Evolutionary conservation across 768 basidiomycete species (phyloP).

Genomic region (Clavaria fumosa): DNA sequence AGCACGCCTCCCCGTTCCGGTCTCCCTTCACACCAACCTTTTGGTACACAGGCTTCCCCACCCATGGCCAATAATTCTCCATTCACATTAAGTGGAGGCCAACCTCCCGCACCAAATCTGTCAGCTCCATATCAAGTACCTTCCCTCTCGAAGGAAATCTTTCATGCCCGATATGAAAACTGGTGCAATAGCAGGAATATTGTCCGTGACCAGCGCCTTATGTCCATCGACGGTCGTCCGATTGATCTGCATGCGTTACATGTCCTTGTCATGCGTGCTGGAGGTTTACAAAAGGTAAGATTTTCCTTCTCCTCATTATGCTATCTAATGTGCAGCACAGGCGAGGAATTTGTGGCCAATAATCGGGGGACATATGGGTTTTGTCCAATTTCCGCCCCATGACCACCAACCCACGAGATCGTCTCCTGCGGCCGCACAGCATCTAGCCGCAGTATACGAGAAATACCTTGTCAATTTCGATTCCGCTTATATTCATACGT

Average conservation of each 20-base stretch:
- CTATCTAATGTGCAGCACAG: conserved; percentile 26
- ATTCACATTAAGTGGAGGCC: conserved; percentile 6
- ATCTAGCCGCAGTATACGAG: conserved; percentile 44
- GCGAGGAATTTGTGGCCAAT: conserved; percentile 43
- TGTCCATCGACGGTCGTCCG: conserved; percentile 34
- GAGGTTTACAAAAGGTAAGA: conserved; percentile 34
- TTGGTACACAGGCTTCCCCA: conserved; percentile 20
- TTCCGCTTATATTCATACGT: conserved; percentile 30
- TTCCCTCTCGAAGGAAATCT: conserved; percentile 34
- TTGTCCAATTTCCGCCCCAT: conserved; percentile 46
- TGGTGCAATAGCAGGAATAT: conserved; percentile 30
- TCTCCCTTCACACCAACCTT: conserved; percentile 23
- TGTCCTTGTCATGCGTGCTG: conserved; percentile 39
- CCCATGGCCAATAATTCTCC: conserved; percentile 13
- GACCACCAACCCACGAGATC: conserved; percentile 45
- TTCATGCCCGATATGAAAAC: conserved; percentile 34
- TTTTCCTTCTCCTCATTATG: conserved; percentile 5
- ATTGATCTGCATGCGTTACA: conserved; percentile 53
- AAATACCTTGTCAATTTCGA: conserved; percentile 45
- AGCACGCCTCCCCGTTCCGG: conserved; percentile 26
- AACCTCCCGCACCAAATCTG: conserved; percentile 2
- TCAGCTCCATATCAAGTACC: conserved; percentile 14
- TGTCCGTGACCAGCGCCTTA: conserved; percentile 24
- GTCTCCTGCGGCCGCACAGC: conserved; percentile 45
- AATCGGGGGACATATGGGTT: conserved; percentile 53